Base-by-base conservation (phyloP, 2,329 filamentous ascomycete genomes). In the Verticillium nubilum region DNA sequence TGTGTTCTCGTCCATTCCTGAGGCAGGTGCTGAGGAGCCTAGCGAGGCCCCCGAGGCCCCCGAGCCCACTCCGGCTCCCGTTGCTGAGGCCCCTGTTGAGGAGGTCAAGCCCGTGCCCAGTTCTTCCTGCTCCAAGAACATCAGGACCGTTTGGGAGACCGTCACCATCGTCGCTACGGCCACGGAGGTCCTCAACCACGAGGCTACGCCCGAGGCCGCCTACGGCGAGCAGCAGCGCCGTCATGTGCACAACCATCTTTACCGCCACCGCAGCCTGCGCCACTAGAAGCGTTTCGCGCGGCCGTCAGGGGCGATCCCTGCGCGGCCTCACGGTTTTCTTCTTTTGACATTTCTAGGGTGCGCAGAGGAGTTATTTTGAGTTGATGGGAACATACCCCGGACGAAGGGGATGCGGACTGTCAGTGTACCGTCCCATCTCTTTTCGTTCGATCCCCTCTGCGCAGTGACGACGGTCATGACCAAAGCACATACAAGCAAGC, bases 141-240 rank as follows among this genome's bases (percentile, higher is more conserved):
- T 65, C 42, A 68, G 68, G 59, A 81, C 76, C 26, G 72, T 80
- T 57, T 78, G 71, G 67, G 72, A 79, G 65, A 79, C 79, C 2
- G 73, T 80, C 13, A 80, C 79, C 10, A 73, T 81, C 28, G 81
- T 73, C 27, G 70, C 66, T 12, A 68, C 69, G 52, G 79, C 79
- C 26, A 81, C 79, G 19, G 78, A 82, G 65, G 78, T 78, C 27
- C 76, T 74, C 25, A 17, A 26, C 23, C 4, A 42, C 15, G 33
- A 73, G 74, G 25, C 72, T 27, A 52, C 59, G 25, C 31, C 29
- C 15, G 56, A 28, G 25, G 53, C 59, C 19, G 55, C 58, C 50
- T 55, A 64, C 25, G 65, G 64, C 62, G 72, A 72, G 64, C 60
- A 62, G 25, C 23, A 52, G 9, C 72, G 73, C 59, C 73, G 75